Evolutionary conservation across 2,329 filamentous ascomycete genomes (phyloP), one percentile per base, ranked within the genome.

Genomic region (Paracoccidioides lutzii): DNA sequence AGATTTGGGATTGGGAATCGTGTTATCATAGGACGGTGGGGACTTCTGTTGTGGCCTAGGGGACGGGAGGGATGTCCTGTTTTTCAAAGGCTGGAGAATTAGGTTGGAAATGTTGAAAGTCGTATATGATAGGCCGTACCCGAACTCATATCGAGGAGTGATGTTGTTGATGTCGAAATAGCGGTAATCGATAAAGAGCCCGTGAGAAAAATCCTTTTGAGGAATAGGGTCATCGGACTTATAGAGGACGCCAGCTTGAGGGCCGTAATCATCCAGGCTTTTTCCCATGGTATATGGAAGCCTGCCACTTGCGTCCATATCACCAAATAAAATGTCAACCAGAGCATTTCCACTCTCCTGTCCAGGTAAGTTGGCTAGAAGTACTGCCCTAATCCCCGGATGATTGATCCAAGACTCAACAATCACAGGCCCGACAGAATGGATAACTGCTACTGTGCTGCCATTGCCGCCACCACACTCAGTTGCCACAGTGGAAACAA

Each of bases 181-280:
- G 10, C 90, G 84, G 72, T 96, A 95, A 73, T 96, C 91, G 61
- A 94, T 83, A 66, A 90, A 90, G 0, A 95, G 72, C 0, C 88
- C 88, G 66, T 95, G 88, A 0, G 77, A 78, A 67, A 93, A 95
- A 60, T 88, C 83, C 62, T 94, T 88, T 65, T 95, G 88, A 0
- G 89, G 88, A 1, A 84, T 75, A 3, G 87, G 73, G 14, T 78
- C 81, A 61, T 88, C 86, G 0, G 85, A 81, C 51, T 81, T 73
- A 64, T 85, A 88, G 60, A 90, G 74, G 42, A 93, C 76, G 64
- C 84, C 78, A 15, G 78, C 85, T 14, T 80, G 81, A 0, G 82
- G 79, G 0, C 90, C 90, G 59, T 82, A 82, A 58, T 82, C 80
- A 28, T 66, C 71, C 55, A 78, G 75, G 32, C 77, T 74, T 60